Base-by-base conservation (phyloP, 1,139 yeast genomes). In the Debaryomyces psychrophilus region DNA sequence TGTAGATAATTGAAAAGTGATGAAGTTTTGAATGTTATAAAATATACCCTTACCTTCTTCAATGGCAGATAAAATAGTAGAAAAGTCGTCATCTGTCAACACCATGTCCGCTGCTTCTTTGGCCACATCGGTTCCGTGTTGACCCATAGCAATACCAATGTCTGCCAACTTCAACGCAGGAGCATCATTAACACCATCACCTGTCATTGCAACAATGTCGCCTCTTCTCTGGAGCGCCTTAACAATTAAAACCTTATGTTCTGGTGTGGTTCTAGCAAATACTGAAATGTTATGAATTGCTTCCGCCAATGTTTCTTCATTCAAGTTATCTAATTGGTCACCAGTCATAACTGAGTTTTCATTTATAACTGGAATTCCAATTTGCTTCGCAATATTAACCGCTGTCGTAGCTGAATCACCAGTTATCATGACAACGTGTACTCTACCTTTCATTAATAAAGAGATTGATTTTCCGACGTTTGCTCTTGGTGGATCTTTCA, bases 61-160 rank as follows among this genome's bases (percentile, higher is more conserved):
- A 57, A 93, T 92, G 3, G 98, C 98, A 57, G 82, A 83, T 53
- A 93, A 73, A 54, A 93, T 93, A 0, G 98, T 92, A 45, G 95
- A 84, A 67, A 93, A 93, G 63, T 92, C 97, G 68, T 93, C 98
- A 67, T 93, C 97, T 4, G 96, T 92, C 49, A 93, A 76, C 45
- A 93, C 93, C 98, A 93, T 93, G 66, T 93, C 99, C 4, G 97
- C 90, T 0, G 98, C 98, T 67, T 93, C 99, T 61, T 93, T 93
- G 42, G 99, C 99, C 42, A 93, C 99, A 67, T 93, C 99, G 0
- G 99, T 93, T 49, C 99, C 99, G 68, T 87, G 83, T 59, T 84
- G 83, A 51, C 99, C 99, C 99, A 93, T 93, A 27, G 96, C 87
- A 57, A 93, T 92, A 58, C 99, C 99, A 57, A 93, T 95, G 67